Base-by-base conservation (phyloP, 345 rosid species). In the Rhodamnia rubescens region DNA sequence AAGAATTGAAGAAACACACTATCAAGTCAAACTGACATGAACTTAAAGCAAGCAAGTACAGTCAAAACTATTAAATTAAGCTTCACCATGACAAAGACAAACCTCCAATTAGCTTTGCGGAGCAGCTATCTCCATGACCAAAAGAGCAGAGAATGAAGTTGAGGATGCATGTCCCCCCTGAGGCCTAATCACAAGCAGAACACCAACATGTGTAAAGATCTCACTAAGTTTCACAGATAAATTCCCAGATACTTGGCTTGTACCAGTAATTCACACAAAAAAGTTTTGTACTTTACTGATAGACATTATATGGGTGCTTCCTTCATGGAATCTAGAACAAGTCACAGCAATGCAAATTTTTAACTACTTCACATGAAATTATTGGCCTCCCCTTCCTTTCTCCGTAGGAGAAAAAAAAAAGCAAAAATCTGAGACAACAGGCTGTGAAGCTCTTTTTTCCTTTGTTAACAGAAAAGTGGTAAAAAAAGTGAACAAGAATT, bases 341-440 rank as follows among this genome's bases (percentile, higher is more conserved):
- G 88, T 90, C 88, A 85, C 86, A 82, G 58, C 85, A 86, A 85
- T 40, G 84, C 87, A 83, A 85, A 85, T 21, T 59, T 18, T 55
- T n/a, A 84, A 18, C 44, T 69, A 5, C 12, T 69, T 87, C 88
- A 85, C 87, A 84, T 83, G 87, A 83, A 88, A 91, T 90, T 90
- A 89, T 88, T 88, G 91, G 89, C 87, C 87, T 50, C 85, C 75
- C 84, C 86, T 49, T 82, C 83, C 83, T 84, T 85, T 32, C 55
- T 57, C 84, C 75, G 80, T 84, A 80, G 82, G 69, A 75, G 32
- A 55, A 69, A 57, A 83, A 85, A 83, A n/a, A 40, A 18, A 87
- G 21, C 27, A 82, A 36, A 82, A 42, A 82, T n/a, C 78, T 32
- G 83, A 82, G 42, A 50, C 26, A 36, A 52, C 57, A 52, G 57